Base-by-base conservation (phyloP, 345 rosid genomes). In the Acer yangbiense region DNA sequence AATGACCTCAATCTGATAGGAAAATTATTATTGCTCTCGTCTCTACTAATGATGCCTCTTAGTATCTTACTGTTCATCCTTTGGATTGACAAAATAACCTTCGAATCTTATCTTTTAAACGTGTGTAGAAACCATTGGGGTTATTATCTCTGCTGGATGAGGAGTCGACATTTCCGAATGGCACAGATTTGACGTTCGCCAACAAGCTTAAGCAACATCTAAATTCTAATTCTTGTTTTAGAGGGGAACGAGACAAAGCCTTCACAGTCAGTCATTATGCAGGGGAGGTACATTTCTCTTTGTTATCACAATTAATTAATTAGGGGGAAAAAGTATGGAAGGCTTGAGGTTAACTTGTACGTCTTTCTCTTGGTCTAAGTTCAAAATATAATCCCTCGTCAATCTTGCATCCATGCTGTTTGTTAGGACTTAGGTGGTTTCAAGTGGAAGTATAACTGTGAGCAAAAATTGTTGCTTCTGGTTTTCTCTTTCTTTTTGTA, bases 101-200 rank as follows among this genome's bases (percentile, higher is more conserved):
- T 27, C 1, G 29, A 73, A 25, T 69, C 70, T 67, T 75, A 48
- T 29, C 17, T 68, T 87, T 63, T 66, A 57, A 72, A 70, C 82
- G 27, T 68, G 54, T 88, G 89, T 94, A 96, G 99, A 96, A 92
- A 82, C 99, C 99, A 23, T 68, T 96, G 87, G 99, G 99, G 27
- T 78, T 96, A 69, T 76, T 96, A 50, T 96, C 99, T 70, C 88
- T 96, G 86, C 81, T 96, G 77, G 97, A 96, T 76, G 99, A 96
- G 85, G 99, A 96, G 82, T 96, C 99, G 74, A 94, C 93, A 54
- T 94, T 96, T 79, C 99, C 99, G 54, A 96, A 92, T 84, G 99
- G 97, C 82, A 91, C 95, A 4, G 98, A 96, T 82, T 81, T 94
- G 88, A 94, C 98, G 60, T 90, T 96, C 72, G 98, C 98, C 82